A percentile compares a stretch with the other conserved stretches of the same genome.
These are phyloP conservation scores for Suhomyces guaymorum DNA, from an alignment of 1,139 yeast species.

Conservation along the genomic window DNA sequence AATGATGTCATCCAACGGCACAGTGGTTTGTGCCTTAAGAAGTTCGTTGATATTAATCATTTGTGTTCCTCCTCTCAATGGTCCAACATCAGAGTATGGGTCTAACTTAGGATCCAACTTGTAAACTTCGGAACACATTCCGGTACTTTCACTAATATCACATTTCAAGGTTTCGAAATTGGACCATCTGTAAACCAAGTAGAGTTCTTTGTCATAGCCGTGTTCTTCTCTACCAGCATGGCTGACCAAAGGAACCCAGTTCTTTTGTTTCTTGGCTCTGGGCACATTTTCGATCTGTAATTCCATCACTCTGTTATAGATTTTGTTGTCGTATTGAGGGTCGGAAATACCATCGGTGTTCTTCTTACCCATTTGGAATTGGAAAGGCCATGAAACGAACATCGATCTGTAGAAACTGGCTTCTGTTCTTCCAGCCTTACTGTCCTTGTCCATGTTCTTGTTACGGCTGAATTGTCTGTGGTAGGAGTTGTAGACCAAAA, in stretches of 20 bases:
- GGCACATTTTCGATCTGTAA: constrained; percentile 25
- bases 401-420: constrained; percentile 27
- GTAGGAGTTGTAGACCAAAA: constrained; percentile 35
- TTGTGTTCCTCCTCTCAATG: constrained; percentile 31
- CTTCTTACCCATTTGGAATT: constrained; percentile 35
- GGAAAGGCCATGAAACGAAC: constrained; percentile 44
- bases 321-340: constrained; percentile 17
- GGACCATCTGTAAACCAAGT: constrained; percentile 42
- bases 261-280: constrained; percentile 35
- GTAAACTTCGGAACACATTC: constrained; percentile 30
- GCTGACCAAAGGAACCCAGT: constrained; percentile 47
- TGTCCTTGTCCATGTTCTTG: constrained; percentile 18
- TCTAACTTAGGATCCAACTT: constrained; percentile 12
- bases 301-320: constrained; percentile 31
- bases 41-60: constrained; percentile 22
- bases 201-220: constrained; percentile 30
- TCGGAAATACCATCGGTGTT: constrained; percentile 26
- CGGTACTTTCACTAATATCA: constrained; percentile 17
- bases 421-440: constrained; percentile 5
- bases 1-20: constrained; percentile 1
- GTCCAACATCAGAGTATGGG: constrained; percentile 18
- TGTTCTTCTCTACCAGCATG: constrained; percentile 20
- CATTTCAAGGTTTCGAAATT: constrained; percentile 36
- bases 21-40: constrained; percentile 7
- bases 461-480: constrained; percentile 25